Base-by-base conservation (phyloP, 164 flowering plant species). In the Vitis riparia region DNA sequence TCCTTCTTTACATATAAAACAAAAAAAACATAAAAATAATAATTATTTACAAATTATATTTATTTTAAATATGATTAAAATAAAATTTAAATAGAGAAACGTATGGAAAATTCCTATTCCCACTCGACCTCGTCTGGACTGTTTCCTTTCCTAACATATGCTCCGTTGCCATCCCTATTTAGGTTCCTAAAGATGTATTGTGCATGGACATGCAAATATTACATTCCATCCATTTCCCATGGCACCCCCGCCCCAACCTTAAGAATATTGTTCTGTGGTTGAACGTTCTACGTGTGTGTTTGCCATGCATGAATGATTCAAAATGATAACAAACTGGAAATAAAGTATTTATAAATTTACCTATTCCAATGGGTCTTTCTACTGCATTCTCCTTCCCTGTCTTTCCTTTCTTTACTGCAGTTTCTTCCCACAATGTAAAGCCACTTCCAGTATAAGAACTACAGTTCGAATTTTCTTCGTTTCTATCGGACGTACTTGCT, bases 381-480 rank as follows among this genome's bases (percentile, higher is more conserved):
- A 67, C 77, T 6, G 48, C 59, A 79, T 77, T 87, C 81, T 87
- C 93, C 84, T 87, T 93, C 85, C 81, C 82, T 68, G 85, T 80
- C 83, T 75, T 76, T 85, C 90, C 89, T 80, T 86, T 90, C 65
- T 81, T 83, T 9, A 68, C 67, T 5, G 80, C 78, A 71, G 94
- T 83, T 72, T 92, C 97, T 55, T 88, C 91, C 98, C 97, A 94
- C 69, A 94, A 57, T 0, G 96, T 82, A 81, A 94, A 94, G 2
- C 91, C 89, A 59, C 93, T 83, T 44, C 88, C 90, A 19, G 87
- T 63, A 66, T 80, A 84, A 56, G 91, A 88, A 74, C 84, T 88
- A 74, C 85, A 70, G 70, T 80, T 84, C 13, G 91, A 87, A 49
- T 81, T 75, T 27, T 88, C 94, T 15, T 78, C 87, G 32, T 85